A percentile compares a stretch with the other conserved stretches of the same genome.
Conservation (phyloP, 148 eudicot genomes). For the Camellia lanceoleosa region DNA sequence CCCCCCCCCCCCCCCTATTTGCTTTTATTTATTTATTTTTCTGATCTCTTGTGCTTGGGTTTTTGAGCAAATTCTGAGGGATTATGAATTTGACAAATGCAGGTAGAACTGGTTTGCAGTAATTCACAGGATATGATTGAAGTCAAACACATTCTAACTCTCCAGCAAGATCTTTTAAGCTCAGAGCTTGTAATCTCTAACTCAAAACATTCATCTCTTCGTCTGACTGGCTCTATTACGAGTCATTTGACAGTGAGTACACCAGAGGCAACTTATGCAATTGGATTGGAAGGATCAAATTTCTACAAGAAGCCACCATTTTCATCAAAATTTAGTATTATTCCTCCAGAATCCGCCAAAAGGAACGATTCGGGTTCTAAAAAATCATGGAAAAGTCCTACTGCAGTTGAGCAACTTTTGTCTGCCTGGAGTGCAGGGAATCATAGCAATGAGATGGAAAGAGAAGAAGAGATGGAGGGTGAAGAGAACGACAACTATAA, state of each 20-base stretch:
- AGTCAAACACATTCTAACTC: constrained; percentile 52
- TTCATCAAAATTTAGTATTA: constrained; percentile 44
- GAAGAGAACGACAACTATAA: constrained; percentile 72
- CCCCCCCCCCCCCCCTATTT: not conserved
- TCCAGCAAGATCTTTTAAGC: constrained; percentile 41
- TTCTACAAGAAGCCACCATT: constrained; percentile 51
- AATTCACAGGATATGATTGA: constrained; percentile 39
- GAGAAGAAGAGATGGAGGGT: constrained; percentile 37
- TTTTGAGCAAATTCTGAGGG: not conserved
- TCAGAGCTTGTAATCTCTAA: constrained; percentile 52
- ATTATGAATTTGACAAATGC: constrained; percentile 26
- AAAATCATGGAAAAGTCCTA: constrained; percentile 26
- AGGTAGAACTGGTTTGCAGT: constrained; percentile 65
- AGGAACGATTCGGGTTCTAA: constrained; percentile 16
- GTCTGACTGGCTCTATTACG: constrained; percentile 48
- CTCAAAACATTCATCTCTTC: constrained; percentile 34
- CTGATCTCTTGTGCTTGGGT: not conserved
- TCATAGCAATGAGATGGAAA: constrained; percentile 13
- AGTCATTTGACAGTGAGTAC: constrained; percentile 79
- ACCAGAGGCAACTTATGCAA: constrained; percentile 87
- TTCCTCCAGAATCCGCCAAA: constrained; percentile 41
- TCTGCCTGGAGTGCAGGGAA: constrained; percentile 25
- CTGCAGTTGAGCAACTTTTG: constrained; percentile 27
- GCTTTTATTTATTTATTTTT: not conserved
- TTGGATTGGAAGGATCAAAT: constrained; percentile 71